Evolutionary conservation across 257 asterid genomes (phyloP).

Genomic region (Plantago major): DNA sequence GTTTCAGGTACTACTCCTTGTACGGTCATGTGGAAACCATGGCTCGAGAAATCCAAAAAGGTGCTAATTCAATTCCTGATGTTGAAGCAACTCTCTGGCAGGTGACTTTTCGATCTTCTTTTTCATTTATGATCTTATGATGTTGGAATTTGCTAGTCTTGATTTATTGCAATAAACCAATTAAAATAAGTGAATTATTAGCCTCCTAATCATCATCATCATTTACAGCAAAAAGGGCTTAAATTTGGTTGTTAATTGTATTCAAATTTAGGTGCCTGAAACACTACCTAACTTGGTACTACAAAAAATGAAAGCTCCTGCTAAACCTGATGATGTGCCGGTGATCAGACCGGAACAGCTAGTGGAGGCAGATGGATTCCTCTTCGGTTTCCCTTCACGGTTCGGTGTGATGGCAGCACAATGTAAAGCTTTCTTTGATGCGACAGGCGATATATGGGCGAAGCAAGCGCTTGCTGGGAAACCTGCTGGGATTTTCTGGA

Average conservation of each 20-base stretch:
- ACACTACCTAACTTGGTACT: slow-evolving; percentile 56
- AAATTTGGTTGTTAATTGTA: slow-evolving; percentile 3
- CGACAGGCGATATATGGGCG: slow-evolving; percentile 62
- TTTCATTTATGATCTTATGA: neutral
- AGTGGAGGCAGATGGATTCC: slow-evolving; percentile 85
- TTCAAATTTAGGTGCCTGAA: slow-evolving; percentile 60
- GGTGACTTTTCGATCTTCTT: slow-evolving; percentile 25
- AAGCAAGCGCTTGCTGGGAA: slow-evolving; percentile 85
- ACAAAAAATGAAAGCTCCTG: slow-evolving; percentile 86
- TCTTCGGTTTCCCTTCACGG: slow-evolving; percentile 87
- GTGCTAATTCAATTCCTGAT: slow-evolving; percentile 67
- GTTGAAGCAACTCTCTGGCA: slow-evolving; percentile 91
- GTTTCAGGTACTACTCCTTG: slow-evolving; percentile 66
- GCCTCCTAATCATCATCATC: too few relatives aligned
- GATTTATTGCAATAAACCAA: neutral
- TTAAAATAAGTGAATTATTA: neutral
- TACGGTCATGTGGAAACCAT: slow-evolving; percentile 81
- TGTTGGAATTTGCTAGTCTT: neutral
- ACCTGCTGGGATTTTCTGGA: slow-evolving; percentile 96
- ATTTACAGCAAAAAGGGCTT: too few relatives aligned
- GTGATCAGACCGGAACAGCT: slow-evolving; percentile 74
- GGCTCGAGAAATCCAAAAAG: slow-evolving; percentile 78
- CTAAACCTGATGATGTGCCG: slow-evolving; percentile 68
- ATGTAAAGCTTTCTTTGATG: slow-evolving; percentile 81
- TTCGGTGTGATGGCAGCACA: slow-evolving; percentile 97